phyloP scores from a whole-genome alignment of 768 basidiomycete genomes.

The Rhizopogon vulgaris region DNA sequence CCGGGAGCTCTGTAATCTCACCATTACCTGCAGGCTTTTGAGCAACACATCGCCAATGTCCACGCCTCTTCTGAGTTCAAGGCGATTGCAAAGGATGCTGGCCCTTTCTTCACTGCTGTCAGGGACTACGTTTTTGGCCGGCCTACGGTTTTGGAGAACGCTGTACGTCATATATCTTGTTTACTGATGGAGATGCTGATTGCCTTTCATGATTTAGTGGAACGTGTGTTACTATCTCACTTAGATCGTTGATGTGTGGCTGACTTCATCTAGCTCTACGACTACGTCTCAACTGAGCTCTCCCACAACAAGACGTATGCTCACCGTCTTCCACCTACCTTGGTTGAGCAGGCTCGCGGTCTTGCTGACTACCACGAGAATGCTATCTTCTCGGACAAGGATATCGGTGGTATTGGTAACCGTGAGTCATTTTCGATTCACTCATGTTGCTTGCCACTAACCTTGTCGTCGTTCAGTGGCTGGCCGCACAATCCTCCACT shows the following conservation, averaged over 20 bases:
- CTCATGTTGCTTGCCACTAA: neutral
- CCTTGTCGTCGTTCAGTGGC: slow-evolving; percentile 50
- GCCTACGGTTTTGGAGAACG: slow-evolving; percentile 61
- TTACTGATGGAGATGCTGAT: slow-evolving; percentile 7
- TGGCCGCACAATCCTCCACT: slow-evolving; percentile 71
- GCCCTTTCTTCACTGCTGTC: slow-evolving; percentile 58
- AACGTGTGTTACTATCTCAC: slow-evolving; percentile 44
- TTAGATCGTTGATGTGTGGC: neutral
- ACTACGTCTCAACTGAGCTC: slow-evolving; percentile 71
- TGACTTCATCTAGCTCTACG: slow-evolving; percentile 46
- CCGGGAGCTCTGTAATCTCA: slow-evolving; percentile 4
- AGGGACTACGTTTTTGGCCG: slow-evolving; percentile 71
- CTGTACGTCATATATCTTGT: slow-evolving; percentile 35
- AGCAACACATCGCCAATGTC: slow-evolving; percentile 55
- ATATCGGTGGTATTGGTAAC: slow-evolving; percentile 68
- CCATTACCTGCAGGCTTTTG: slow-evolving; percentile 43
- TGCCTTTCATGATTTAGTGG: slow-evolving; percentile 39
- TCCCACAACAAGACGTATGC: slow-evolving; percentile 81
- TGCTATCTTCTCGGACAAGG: slow-evolving; percentile 60
- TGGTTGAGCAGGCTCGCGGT: slow-evolving; percentile 66
- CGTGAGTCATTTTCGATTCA: slow-evolving; percentile 40
- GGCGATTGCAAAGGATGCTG: slow-evolving; percentile 46
- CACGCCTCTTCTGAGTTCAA: slow-evolving; percentile 65
- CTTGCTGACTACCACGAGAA: slow-evolving; percentile 79
- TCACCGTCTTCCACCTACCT: slow-evolving; percentile 71